phyloP scores from a whole-genome alignment of 2,329 filamentous ascomycete species.

The Colletotrichum higginsianum region DNA sequence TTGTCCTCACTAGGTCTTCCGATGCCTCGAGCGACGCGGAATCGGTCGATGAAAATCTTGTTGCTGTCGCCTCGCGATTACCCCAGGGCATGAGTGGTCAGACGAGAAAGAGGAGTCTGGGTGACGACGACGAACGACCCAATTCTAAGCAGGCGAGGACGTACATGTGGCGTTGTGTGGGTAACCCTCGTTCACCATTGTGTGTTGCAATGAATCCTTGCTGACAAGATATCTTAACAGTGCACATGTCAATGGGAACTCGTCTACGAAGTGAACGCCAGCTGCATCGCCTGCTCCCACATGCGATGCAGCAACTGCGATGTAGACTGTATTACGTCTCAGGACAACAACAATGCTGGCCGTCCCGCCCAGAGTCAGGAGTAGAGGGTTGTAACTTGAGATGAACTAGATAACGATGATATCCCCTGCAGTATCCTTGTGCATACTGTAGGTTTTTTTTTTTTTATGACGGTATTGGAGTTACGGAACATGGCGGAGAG shows the following conservation, averaged over 20 bases:
- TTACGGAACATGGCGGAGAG: neutral
- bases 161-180: constrained; percentile 52
- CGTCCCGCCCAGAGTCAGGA: neutral
- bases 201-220: neutral
- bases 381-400: neutral
- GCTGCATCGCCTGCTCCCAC: constrained; percentile 30
- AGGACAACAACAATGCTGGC: neutral
- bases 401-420: neutral
- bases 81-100: neutral
- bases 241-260: constrained; percentile 25
- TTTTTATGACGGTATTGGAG: neutral
- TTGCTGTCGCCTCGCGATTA: neutral
- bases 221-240: constrained; percentile 16
- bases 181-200: constrained; percentile 19
- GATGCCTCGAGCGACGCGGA: constrained; percentile 29
- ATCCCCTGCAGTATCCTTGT: neutral
- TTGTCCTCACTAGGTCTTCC: constrained; percentile 3
- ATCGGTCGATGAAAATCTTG: constrained; percentile 15
- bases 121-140: constrained; percentile 41
- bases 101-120: constrained; percentile 22
- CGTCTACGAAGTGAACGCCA: constrained; percentile 8
- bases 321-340: neutral
- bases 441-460: neutral
- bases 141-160: constrained; percentile 37
- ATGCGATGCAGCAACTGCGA: constrained; percentile 26